Conservation (phyloP, 768 basidiomycete species). For the Mycena amicta region DNA sequence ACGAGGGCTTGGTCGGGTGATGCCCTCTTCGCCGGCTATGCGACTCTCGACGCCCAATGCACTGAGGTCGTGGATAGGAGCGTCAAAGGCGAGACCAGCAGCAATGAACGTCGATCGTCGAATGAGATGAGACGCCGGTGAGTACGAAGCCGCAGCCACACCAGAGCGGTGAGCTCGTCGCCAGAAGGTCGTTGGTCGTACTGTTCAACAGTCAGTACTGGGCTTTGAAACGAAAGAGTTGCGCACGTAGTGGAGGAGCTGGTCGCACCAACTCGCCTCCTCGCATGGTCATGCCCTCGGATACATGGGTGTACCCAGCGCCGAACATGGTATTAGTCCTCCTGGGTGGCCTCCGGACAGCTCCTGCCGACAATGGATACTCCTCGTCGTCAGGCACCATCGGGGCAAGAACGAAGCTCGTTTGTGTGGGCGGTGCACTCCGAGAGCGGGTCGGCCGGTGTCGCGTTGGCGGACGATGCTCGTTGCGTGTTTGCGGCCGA, state of each 20-base stretch:
- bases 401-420: conserved; percentile 3
- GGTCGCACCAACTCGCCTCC: conserved; percentile 58
- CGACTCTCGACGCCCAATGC: conserved; percentile 54
- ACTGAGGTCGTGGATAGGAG: conserved; percentile 61
- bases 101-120: conserved; percentile 81
- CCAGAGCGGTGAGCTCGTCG: conserved; percentile 72
- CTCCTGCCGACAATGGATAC: not conserved
- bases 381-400: not conserved
- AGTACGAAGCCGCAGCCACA: conserved; percentile 69
- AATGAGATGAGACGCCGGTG: conserved; percentile 71
- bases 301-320: conserved; percentile 16
- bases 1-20: conserved; percentile 6
- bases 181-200: conserved; percentile 86
- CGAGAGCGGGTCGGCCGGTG: conserved; percentile 51
- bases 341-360: conserved; percentile 23
- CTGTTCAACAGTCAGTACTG: conserved; percentile 35
- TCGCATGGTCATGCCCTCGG: conserved; percentile 29
- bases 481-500: conserved; percentile 16
- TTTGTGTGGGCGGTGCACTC: conserved; percentile 41
- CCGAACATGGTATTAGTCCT: conserved; percentile 35
- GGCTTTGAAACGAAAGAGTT: not conserved
- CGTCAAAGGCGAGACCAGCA: conserved; percentile 69
- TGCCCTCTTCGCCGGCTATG: conserved; percentile 13
- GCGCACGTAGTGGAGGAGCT: conserved; percentile 66
- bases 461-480: conserved; percentile 21